A percentile compares a stretch with the other conserved stretches of the same genome.
Evolutionary conservation across 148 eudicot species (phyloP).

Genomic region (Drosera capensis): DNA sequence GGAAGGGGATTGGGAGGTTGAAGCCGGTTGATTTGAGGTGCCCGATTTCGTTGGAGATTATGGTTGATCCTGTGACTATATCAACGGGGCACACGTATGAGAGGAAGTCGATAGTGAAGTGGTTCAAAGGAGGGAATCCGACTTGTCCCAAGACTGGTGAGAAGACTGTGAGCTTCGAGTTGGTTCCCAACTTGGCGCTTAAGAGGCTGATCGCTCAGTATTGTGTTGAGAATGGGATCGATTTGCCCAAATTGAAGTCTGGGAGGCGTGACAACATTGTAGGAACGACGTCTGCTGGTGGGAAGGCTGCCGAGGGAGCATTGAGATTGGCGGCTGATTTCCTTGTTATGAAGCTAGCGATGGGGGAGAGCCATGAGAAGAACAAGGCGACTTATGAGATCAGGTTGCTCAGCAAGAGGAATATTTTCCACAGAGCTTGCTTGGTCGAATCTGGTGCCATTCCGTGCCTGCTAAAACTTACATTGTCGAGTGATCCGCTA

Average conservation of each 20-base stretch:
- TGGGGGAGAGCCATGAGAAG: conserved; percentile 28
- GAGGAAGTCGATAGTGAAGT: conserved; percentile 49
- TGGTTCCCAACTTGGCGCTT: conserved; percentile 56
- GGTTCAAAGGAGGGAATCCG: conserved; percentile 55
- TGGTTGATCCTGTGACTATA: conserved; percentile 71
- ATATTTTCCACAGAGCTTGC: conserved; percentile 53
- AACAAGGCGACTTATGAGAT: conserved; percentile 57
- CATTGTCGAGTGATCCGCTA: conserved; percentile 22
- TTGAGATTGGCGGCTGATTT: conserved; percentile 31
- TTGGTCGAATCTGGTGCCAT: conserved; percentile 56
- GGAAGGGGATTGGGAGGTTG: too few species aligned
- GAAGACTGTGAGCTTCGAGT: conserved; percentile 21
- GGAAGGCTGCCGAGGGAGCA: conserved; percentile 35
- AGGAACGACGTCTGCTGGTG: conserved; percentile 9
- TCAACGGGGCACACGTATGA: conserved; percentile 78
- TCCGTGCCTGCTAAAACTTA: conserved; percentile 38
- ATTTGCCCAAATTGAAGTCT: conserved; percentile 9
- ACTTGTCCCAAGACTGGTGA: conserved; percentile 76
- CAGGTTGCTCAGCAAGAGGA: conserved; percentile 53
- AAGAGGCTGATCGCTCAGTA: conserved; percentile 34
- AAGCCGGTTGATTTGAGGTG: conserved; percentile 77
- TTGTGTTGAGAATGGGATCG: conserved; percentile 28
- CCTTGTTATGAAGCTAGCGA: conserved; percentile 30
- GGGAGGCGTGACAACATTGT: conserved; percentile 6
- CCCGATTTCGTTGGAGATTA: conserved; percentile 77